Percentiles rank a stretch among this genome's conserved stretches.
phyloP scores from a whole-genome alignment of 2,329 filamentous ascomycete species.

The Penicillium sp. region DNA sequence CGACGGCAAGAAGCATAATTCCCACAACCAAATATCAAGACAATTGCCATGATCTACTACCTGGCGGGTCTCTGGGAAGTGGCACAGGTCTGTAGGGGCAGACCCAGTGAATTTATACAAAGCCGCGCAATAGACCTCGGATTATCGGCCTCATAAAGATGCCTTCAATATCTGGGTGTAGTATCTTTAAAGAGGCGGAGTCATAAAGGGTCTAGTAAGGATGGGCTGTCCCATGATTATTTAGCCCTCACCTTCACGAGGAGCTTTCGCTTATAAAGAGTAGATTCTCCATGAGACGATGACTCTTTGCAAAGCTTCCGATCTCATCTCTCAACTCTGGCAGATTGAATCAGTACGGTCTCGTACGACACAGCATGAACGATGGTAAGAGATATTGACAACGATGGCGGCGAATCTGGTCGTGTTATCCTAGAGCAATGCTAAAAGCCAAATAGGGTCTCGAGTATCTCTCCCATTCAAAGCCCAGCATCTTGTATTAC shows the following conservation, averaged over 20 bases:
- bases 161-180: conserved; percentile 1
- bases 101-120: conserved; percentile 2
- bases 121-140: conserved; percentile 2
- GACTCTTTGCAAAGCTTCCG: neutral
- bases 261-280: conserved; percentile 3
- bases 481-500: conserved; percentile 1
- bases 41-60: conserved; percentile 1
- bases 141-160: conserved; percentile 1
- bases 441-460: neutral
- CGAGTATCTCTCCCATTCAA: conserved; percentile 1
- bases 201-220: conserved; percentile 1
- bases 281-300: conserved; percentile 2
- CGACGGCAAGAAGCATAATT: conserved; percentile 2
- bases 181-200: conserved; percentile 4
- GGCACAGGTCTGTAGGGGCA: neutral
- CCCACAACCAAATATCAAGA: conserved; percentile 2
- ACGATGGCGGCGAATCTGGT: neutral
- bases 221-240: neutral
- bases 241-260: neutral
- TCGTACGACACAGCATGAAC: neutral
- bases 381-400: neutral
- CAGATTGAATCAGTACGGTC: neutral
- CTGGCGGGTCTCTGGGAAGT: neutral
- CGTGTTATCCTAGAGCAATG: neutral
- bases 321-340: neutral